Evolutionary conservation across 139 green algal genomes (phyloP), one percentile per base, ranked within the genome.

Genomic region (Chlorella sp.): DNA sequence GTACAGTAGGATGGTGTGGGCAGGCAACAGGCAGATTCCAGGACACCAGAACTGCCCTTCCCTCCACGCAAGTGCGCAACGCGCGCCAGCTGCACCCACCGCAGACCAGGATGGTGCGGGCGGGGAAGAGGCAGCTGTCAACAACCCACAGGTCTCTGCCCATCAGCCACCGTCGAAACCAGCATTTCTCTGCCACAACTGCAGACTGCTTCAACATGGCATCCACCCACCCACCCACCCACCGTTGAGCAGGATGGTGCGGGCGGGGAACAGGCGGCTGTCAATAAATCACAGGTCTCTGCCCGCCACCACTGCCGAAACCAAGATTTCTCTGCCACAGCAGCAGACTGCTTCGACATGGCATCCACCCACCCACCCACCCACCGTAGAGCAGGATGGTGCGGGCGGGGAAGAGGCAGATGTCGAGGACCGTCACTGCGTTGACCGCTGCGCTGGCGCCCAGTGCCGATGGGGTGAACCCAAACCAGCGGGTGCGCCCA

Each of bases 371-470:
- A 57, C 9, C 7, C 48, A n/a, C n/a, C n/a, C 18, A 7, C 84
- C 24, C 76, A 90, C 86, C 87, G 64, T 95, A 95, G 1, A 96
- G 85, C 69, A 94, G 90, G 32, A 96, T 91, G 30, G 91, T 96
- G 80, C 84, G 69, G 1, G 77, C 92, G 11, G 94, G 94, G 69
- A 92, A 95, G 14, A 94, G 53, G 40, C 93, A 78, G 77, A 95
- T 93, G 71, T 91, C 64, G 2, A 92, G 48, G 48, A 57, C 48
- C 7, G 91, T 86, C 7, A 96, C 88, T 3, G 90, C 71, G 66
- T 94, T 94, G 16, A 96, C 92, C 26, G 93, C 91, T 2, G 80
- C 93, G 60, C 86, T 92, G 32, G 94, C 94, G 48, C 94, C 94
- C 84, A 88, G 68, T 0, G 84, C 84, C 7, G 84, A 66, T 14